Evolutionary conservation across 2,329 filamentous ascomycete species (phyloP).

Genomic region (Venturia oleaginea): DNA sequence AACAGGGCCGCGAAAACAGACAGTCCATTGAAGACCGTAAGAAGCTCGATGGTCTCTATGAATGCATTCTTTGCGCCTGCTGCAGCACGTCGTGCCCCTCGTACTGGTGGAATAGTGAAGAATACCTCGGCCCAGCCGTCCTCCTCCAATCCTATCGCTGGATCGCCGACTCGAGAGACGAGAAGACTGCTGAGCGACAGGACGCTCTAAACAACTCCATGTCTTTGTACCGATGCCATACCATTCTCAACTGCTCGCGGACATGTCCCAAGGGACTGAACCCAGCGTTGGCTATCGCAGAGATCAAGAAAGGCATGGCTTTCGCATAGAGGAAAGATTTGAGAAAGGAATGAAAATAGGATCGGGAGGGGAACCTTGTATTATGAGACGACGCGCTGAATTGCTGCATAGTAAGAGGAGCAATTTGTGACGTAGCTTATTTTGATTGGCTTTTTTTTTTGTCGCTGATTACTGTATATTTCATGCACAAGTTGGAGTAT

Average conservation of each 20-base stretch:
- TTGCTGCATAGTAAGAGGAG: neutral
- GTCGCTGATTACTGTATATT: neutral
- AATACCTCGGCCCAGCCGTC: conserved; percentile 95
- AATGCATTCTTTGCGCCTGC: conserved; percentile 98
- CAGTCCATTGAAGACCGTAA: conserved; percentile 86
- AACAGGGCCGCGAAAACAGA: conserved; percentile 79
- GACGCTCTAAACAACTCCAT: conserved; percentile 94
- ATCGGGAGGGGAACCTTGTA: conserved; percentile 1
- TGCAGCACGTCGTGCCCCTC: conserved; percentile 99
- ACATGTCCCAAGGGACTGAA: conserved; percentile 98
- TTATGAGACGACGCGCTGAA: neutral
- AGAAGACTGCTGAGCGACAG: conserved; percentile 81
- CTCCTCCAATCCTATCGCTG: conserved; percentile 97
- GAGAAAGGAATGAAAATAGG: neutral
- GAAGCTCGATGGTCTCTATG: conserved; percentile 97
- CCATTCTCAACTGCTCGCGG: conserved; percentile 95
- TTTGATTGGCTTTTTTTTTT: neutral
- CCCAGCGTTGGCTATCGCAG: conserved; percentile 86
- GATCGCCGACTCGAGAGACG: conserved; percentile 90
- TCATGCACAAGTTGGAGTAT: neutral
- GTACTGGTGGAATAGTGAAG: conserved; percentile 99
- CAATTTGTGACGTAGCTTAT: neutral
- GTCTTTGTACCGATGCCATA: conserved; percentile 98
- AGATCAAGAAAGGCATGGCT: conserved; percentile 98
- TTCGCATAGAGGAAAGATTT: conserved; percentile 21